Evolutionary conservation across 2,329 filamentous ascomycete species (phyloP), one percentile per base, ranked within the genome.

Genomic region (Diaporthe citriasiana): DNA sequence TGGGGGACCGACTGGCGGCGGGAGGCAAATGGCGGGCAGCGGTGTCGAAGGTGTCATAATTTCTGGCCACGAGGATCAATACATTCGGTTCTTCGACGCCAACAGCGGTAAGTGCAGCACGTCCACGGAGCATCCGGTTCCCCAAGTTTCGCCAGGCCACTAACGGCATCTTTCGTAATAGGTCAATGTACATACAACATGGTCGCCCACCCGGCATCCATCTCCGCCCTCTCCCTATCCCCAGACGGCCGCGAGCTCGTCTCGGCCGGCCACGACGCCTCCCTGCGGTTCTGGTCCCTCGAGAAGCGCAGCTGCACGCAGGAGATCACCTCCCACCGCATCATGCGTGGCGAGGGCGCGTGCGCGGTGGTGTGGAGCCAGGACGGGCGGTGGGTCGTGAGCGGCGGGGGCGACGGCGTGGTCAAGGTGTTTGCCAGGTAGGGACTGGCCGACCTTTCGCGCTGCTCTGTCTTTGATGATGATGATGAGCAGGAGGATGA

Each of bases 171-270:
- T 35, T 35, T 9, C n/a, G 15, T 15, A 10, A n/a, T 77, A 98
- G 97, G 97, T 73, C 97, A 99, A 95, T 98, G 95, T 85, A 98
- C 97, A 77, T 99, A 99, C 84, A 97, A 94, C 80, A 99, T 99
- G 97, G 91, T 98, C 74, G 97, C 97, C 8, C 97, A 99, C 79
- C 95, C 97, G 0, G 93, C 95, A 4, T 93, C 97, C 73, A 98
- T 99, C 77, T 97, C 97, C 1, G 93, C 94, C 35, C 89, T 99
- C 7, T 97, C 95, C 0, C 90, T 99, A 27, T 98, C 95, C 78
- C 97, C 96, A 19, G 96, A 98, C 80, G 95, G 96, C 59, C 92
- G 93, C 74, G 97, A 99, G 86, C 92, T 98, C 15, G 96, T 99
- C 65, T 98, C 95, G 59, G 97, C 95, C 1, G 97, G 97, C 30